Percentiles rank a stretch among this genome's conserved stretches.
These are phyloP conservation scores for Colletotrichum tropicale DNA, from an alignment of 2,329 filamentous ascomycete genomes.

Conservation along the genomic window DNA sequence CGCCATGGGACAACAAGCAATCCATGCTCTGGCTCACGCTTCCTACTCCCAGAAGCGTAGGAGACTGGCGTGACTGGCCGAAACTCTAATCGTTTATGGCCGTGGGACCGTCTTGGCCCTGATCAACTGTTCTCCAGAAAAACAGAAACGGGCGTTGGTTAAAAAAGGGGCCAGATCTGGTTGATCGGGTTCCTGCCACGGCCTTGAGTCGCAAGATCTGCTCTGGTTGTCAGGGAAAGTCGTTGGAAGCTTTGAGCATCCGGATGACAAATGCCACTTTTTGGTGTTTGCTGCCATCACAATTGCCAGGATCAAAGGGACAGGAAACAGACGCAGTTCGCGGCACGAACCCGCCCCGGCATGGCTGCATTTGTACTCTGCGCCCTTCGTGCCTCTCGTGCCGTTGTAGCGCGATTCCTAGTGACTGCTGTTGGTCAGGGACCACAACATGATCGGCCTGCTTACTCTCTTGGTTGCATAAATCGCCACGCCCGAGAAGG, in stretches of 20 bases:
- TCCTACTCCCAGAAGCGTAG: background rate
- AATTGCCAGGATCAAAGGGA: background rate
- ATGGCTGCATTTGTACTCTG: background rate
- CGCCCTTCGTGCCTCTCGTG: background rate
- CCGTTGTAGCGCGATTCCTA: background rate
- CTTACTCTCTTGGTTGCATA: slow-evolving; percentile 5
- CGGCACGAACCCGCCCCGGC: background rate
- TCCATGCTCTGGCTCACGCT: background rate
- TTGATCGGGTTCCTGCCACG: background rate
- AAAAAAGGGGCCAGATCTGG: background rate
- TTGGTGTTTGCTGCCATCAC: background rate
- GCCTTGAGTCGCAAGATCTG: background rate
- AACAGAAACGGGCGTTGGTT: background rate
- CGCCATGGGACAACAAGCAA: background rate
- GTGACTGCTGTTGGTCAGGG: background rate
- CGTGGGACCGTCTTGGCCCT: background rate
- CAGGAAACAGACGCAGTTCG: background rate
- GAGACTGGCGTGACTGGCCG: background rate
- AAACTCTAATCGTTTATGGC: background rate
- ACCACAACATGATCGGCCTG: background rate
- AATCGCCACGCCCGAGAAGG: slow-evolving; percentile 2
- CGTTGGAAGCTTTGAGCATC: background rate
- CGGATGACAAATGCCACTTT: slow-evolving; percentile 5
- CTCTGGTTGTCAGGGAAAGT: background rate
- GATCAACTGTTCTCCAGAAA: background rate